Conservation (phyloP, 2,329 filamentous ascomycete species). For the Tympanopsis confertula region DNA sequence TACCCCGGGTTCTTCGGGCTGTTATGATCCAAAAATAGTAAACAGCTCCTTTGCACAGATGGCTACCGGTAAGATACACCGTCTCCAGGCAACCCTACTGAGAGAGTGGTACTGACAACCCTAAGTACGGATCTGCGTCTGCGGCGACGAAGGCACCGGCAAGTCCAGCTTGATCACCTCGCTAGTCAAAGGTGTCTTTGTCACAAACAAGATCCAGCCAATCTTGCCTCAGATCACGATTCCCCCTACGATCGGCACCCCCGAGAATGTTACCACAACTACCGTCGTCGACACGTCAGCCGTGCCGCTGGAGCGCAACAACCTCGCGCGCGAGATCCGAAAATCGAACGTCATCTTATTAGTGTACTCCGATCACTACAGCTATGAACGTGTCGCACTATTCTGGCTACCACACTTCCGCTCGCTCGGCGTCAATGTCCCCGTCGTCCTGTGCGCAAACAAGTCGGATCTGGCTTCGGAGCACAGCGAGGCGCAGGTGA, state of each 20-base stretch:
- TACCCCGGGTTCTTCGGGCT: too few relatives aligned
- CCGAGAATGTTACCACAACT: constrained; percentile 92
- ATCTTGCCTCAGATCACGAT: constrained; percentile 92
- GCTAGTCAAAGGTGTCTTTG: constrained; percentile 93
- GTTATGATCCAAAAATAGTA: too few relatives aligned
- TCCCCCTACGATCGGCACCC: constrained; percentile 81
- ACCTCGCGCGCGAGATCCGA: constrained; percentile 82
- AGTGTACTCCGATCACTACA: constrained; percentile 97
- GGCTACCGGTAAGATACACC: too few relatives aligned
- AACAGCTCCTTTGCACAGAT: too few relatives aligned
- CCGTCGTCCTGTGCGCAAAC: constrained; percentile 91
- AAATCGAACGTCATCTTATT: constrained; percentile 95
- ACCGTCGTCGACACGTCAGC: constrained; percentile 88
- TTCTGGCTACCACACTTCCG: constrained; percentile 99
- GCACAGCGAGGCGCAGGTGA: constrained; percentile 68
- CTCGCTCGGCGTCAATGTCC: constrained; percentile 94
- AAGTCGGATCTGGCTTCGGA: constrained; percentile 80
- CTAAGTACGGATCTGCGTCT: constrained; percentile 80
- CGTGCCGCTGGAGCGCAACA: constrained; percentile 81
- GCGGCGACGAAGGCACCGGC: constrained; percentile 89
- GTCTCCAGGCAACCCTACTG: too few relatives aligned
- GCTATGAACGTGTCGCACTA: constrained; percentile 89
- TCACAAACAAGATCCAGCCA: constrained; percentile 87
- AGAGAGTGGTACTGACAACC: not conserved
- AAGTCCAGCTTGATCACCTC: constrained; percentile 90